Evolutionary conservation across 1,284 basidiomycete species (phyloP), one percentile per base, ranked within the genome.

Genomic region (Heimioporus retisporus): DNA sequence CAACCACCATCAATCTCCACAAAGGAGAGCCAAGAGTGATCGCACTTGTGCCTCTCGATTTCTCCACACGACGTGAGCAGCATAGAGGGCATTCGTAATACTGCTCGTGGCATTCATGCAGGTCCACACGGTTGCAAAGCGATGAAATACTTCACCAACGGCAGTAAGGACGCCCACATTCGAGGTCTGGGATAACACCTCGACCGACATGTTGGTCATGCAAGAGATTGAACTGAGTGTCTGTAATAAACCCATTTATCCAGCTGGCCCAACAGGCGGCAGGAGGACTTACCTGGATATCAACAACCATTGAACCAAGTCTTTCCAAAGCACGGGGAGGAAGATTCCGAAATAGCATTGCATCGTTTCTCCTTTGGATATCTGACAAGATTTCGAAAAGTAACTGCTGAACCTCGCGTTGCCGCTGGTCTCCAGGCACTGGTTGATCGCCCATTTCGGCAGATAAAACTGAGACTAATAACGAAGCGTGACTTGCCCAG

Each of bases 181-280:
- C 5, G 79, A 80, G 2, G 86, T 82, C 67, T 85, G 82, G 60
- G 86, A 83, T 60, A 94, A 76, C 28, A 89, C 78, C 61, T 78
- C 85, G 31, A 93, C 81, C 40, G 84, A 78, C 75, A 96, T 86
- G 73, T 93, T 87, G 2, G 93, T 93, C 61, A 85, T 85, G 46
- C 86, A 86, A 55, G 88, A 89, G 65, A 96, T 93, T 2, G 93
- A 93, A 77, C 96, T 96, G 59, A 97, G 85, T 66, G 92, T 86
- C 93, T 96, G 50, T 40, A 11, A 43, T 15, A 28, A 28, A 48
- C 21, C 16, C 11, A 54, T 70, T 25, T 21, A 46, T 16, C 16
- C n/a, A 43, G 23, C 18, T 43, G n/a, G 48, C n/a, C 48, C 54
- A 59, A 31, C 53, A 4, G 18, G 15, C 1, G 13, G 7, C 50